These are phyloP conservation scores for Fraxinus cuspidata DNA, from an alignment of 257 asterid genomes.

Conservation along the genomic window DNA sequence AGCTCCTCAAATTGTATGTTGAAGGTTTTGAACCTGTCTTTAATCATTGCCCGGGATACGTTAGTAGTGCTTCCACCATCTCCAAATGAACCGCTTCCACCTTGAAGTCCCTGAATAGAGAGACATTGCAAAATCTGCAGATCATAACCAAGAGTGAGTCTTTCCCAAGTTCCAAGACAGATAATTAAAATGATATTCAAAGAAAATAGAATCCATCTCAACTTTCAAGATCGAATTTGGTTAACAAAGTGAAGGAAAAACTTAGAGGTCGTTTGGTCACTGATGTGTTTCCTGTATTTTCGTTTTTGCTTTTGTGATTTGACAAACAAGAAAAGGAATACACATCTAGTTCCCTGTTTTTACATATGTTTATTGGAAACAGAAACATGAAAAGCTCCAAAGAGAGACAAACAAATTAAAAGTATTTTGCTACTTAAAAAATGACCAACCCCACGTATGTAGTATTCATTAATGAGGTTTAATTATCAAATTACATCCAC, in stretches of 20 bases:
- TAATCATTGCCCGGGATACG: slow-evolving; percentile 75
- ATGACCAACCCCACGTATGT: neutral
- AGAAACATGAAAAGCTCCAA: neutral
- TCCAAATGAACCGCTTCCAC: slow-evolving; percentile 49
- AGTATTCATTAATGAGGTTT: neutral
- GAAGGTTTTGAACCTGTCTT: slow-evolving; percentile 86
- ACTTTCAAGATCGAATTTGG: neutral
- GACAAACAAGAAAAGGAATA: neutral
- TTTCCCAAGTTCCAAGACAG: neutral
- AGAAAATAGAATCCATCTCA: neutral
- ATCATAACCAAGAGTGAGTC: slow-evolving; percentile 4
- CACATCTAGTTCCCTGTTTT: neutral
- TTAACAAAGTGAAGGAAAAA: neutral
- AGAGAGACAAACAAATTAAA: neutral
- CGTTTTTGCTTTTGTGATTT: neutral
- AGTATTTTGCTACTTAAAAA: neutral
- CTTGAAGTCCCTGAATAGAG: slow-evolving; percentile 62
- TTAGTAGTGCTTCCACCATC: slow-evolving; percentile 52
- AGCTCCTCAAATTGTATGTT: slow-evolving; percentile 86
- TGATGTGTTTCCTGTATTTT: neutral
- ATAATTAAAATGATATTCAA: neutral
- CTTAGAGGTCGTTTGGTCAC: neutral
- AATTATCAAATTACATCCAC: neutral
- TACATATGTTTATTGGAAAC: neutral
- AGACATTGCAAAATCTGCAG: slow-evolving; percentile 88